Percentiles rank a stretch among this genome's conserved stretches.
Conservation (phyloP, 371 early-diverging fungal species). For the Sporodiniella umbellata region DNA sequence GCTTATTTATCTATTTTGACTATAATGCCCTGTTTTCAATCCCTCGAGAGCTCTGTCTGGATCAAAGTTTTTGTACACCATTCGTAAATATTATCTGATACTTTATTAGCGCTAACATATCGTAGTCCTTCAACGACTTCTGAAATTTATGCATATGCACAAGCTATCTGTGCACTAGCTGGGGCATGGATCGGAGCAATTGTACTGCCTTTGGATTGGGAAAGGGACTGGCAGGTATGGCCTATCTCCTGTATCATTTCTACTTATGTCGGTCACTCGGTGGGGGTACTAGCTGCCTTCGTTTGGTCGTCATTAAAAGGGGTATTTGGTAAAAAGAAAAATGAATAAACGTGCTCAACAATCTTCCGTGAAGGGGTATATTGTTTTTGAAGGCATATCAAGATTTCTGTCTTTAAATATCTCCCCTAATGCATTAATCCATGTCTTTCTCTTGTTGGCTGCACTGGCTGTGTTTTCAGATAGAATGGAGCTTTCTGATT, state of each 20-base stretch:
- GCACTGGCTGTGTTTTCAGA: slow-evolving; percentile 48
- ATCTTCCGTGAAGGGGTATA: slow-evolving; percentile 30
- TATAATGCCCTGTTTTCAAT: slow-evolving; percentile 31
- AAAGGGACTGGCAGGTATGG: slow-evolving; percentile 52
- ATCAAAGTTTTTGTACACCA: slow-evolving; percentile 41
- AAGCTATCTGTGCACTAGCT: slow-evolving; percentile 36
- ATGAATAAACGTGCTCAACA: slow-evolving; percentile 23
- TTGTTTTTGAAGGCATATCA: slow-evolving; percentile 60
- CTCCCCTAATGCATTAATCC: slow-evolving; percentile 33
- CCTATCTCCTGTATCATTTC: slow-evolving; percentile 50
- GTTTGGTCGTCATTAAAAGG: slow-evolving; percentile 38
- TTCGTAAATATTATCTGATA: no score
- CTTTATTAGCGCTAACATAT: no score
- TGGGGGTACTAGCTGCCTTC: slow-evolving; percentile 43
- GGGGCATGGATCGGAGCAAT: slow-evolving; percentile 55
- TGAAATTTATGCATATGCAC: slow-evolving; percentile 46
- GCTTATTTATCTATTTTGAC: slow-evolving; percentile 40
- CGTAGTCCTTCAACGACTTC: slow-evolving; percentile 33
- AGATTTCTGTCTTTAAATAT: slow-evolving; percentile 72
- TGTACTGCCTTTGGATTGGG: slow-evolving; percentile 52
- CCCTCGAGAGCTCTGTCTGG: slow-evolving; percentile 20
- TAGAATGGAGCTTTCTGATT: slow-evolving; percentile 53
- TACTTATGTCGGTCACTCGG: slow-evolving; percentile 42
- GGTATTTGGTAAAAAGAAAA: slow-evolving; percentile 42
- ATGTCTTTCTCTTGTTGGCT: slow-evolving; percentile 49